Base-by-base conservation (phyloP, 2,329 filamentous ascomycete genomes). In the Tympanopsis confertula region DNA sequence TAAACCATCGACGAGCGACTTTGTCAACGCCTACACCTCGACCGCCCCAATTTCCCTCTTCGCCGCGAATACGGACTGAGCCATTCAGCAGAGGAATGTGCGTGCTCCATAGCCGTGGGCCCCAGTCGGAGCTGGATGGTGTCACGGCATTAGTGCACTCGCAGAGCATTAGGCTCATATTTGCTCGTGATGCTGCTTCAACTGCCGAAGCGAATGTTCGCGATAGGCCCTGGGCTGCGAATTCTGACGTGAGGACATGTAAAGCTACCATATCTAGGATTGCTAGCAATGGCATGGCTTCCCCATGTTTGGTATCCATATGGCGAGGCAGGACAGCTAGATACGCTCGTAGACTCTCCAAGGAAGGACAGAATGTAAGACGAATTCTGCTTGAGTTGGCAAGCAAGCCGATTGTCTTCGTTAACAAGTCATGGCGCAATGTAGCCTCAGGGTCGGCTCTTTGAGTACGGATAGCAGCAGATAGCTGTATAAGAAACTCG, bases 191-290 rank as follows among this genome's bases (percentile, higher is more conserved):
- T 12, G 12, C 7, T 7, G 17, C 30, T 17, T 33, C 30, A 10
- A 33, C 30, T 10, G 30, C 30, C 7, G 30, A 7, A 12, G 30
- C 30, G 10, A 33, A 15, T 7, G 30, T 63, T 40, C 60, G 56
- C 4, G 62, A 67, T 7, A 68, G 47, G 0, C 65, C 64, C 44
- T 68, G 65, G 3, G 63, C 58, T 12, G 65, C 65, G 43, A 66
- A 65, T 40, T 68, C 63, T 3, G 53, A 50, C n/a, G 61, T 64
- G 5, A 50, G 45, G 22, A 47, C 46, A 51, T 68, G 64, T 33
- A 65, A 47, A 39, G 54, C 52, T 19, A 66, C 39, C 32, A 58
- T 46, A 38, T 65, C 55, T 22, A 65, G 45, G 20, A 68, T 51
- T 4, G 54, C 55, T 38, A 67, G 47, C n/a, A 57, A 38, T 13